Conservation (phyloP, 2,329 filamentous ascomycete genomes). For the Aspergillus floridensis region DNA sequence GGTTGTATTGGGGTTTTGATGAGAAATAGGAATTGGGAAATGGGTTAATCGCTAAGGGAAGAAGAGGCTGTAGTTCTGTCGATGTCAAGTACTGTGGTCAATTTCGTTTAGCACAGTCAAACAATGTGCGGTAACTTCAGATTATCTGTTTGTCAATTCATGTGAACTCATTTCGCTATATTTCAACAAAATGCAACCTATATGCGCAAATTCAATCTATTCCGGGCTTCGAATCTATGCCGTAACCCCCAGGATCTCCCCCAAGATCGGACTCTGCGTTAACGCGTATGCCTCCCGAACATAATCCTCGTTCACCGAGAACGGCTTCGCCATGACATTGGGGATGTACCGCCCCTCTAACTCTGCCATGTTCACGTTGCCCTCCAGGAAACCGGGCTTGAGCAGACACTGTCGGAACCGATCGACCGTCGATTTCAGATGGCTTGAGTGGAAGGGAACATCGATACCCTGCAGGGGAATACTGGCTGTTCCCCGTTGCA, state of each 20-base stretch:
- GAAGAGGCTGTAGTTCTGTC: too few species aligned
- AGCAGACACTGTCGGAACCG: slow-evolving; percentile 87
- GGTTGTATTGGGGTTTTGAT: too few species aligned
- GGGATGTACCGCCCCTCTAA: slow-evolving; percentile 96
- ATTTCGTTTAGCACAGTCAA: too few species aligned
- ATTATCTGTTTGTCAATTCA: too few species aligned
- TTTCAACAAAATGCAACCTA: too few species aligned
- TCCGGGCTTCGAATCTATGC: neutral
- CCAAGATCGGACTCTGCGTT: slow-evolving; percentile 54
- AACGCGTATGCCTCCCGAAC: slow-evolving; percentile 94
- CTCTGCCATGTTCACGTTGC: slow-evolving; percentile 86
- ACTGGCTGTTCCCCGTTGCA: slow-evolving; percentile 91
- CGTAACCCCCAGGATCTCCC: slow-evolving; percentile 10
- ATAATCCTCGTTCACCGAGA: slow-evolving; percentile 92
- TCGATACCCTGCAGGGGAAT: slow-evolving; percentile 85
- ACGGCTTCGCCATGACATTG: slow-evolving; percentile 91
- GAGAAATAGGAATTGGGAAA: too few species aligned
- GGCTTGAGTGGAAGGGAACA: slow-evolving; percentile 96
- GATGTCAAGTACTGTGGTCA: too few species aligned
- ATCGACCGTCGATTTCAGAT: slow-evolving; percentile 92
- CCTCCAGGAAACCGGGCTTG: slow-evolving; percentile 16
- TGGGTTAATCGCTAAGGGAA: too few species aligned
- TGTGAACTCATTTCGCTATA: too few species aligned
- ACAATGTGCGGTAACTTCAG: too few species aligned
- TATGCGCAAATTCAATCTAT: too few species aligned